Evolutionary conservation across 257 asterid genomes (phyloP), one percentile per base, ranked within the genome.

Genomic region (Solanum arcanum): DNA sequence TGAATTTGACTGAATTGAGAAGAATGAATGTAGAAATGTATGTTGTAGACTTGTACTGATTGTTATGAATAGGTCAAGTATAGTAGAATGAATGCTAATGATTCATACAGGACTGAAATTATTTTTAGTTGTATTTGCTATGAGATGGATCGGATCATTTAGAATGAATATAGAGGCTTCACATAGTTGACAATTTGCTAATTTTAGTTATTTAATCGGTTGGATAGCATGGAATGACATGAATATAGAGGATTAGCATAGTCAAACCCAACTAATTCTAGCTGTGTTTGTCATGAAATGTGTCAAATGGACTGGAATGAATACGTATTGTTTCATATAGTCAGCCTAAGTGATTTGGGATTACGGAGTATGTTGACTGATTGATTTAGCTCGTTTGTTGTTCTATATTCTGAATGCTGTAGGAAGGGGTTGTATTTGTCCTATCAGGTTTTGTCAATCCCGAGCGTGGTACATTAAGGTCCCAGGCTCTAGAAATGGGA

Each of bases 401-500:
- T 16, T 83, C 89, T 37, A 68, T 86, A 74, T 86, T 33, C 52
- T 23, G 73, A 44, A 21, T 87, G 29, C 72, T 90, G 85, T 86
- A 97, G 99, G 98, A 96, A 90, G 99, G 98, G 39, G 91, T 96
- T 60, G 94, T 94, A 80, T 93, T 97, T 91, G 97, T 91, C 87
- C 93, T 97, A 5, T 97, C 99, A 6, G 99, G 99, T 39, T 95
- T 97, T 92, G 98, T 97, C 89, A 97, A 97, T 89, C 99, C 99
- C 4, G 99, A 97, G 86, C 92, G 98, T 1, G 97, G 96, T 41
- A 85, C 87, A 59, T 87, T 97, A 88, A 91, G 99, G 91, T 96
- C 98, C 11, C 95, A 93, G 86, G 96, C 96, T 90, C 89, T 97
- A 88, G 99, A 95, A 91, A 95, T 97, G 99, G 99, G 99, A 84